phyloP scores from a whole-genome alignment of 1,139 yeast species.

The Candida mesenterica region DNA sequence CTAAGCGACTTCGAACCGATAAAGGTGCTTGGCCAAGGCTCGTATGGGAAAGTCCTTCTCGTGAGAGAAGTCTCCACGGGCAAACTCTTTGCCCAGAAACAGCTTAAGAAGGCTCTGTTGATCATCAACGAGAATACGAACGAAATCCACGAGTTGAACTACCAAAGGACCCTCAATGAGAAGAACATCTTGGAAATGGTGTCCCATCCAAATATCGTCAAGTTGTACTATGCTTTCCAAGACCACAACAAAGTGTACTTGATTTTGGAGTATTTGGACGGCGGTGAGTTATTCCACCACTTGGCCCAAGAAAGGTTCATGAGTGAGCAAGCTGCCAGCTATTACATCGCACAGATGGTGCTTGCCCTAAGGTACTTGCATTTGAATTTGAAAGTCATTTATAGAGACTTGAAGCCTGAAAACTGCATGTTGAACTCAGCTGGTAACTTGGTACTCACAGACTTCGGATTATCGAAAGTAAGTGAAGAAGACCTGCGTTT shows the following conservation, averaged over 20 bases:
- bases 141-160: constrained; percentile 37
- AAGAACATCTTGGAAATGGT: constrained; percentile 43
- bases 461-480: constrained; percentile 87
- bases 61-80: constrained; percentile 35
- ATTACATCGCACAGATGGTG: constrained; percentile 84
- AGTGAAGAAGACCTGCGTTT: constrained; percentile 40
- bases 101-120: constrained; percentile 38
- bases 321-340: constrained; percentile 75
- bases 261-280: constrained; percentile 83
- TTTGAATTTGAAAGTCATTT: constrained; percentile 70
- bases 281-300: constrained; percentile 91
- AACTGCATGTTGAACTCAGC: constrained; percentile 78
- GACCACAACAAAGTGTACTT: constrained; percentile 78
- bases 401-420: constrained; percentile 91
- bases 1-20: constrained; percentile 35
- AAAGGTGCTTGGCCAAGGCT: constrained; percentile 43
- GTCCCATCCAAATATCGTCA: constrained; percentile 84
- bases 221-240: constrained; percentile 85
- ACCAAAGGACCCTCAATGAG: constrained; percentile 42
- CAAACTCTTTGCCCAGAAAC: constrained; percentile 41
- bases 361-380: constrained; percentile 82
- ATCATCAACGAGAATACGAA: constrained; percentile 37
- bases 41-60: constrained; percentile 42
- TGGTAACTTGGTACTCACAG: constrained; percentile 85
- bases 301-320: constrained; percentile 45